Base-by-base conservation (phyloP, 192 early-diverging fungal genomes). In the Coemansia aciculifera region DNA sequence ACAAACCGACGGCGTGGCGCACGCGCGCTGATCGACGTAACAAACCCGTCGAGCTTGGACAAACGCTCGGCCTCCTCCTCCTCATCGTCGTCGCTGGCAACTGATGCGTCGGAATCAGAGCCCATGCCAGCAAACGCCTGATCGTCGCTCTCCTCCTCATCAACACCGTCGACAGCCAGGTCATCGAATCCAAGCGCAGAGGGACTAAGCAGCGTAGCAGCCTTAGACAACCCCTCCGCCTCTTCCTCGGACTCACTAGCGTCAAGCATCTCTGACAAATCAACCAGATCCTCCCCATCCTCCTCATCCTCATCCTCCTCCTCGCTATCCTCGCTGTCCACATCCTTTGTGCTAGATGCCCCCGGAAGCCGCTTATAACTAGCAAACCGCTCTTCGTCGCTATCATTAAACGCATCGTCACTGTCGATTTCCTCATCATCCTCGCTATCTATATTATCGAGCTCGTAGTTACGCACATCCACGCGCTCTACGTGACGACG, bases 351-450 rank as follows among this genome's bases (percentile, higher is more conserved):
- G 44, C 56, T 59, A 23, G 46, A 27, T 27, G 23, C 9, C 31
- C 46, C 46, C 19, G 46, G 9, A 5, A 6, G 67, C 63, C 48
- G 85, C 66, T 83, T 81, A 66, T 88, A 94, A 49, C 83, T 71
- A 31, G 90, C 91, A 69, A 92, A 98, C 57, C 87, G 77, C 57
- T 95, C 91, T 56, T 95, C 93, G 64, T 96, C 94, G 48, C 83
- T 85, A 13, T 89, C 89, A 56, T 94, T 86, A 80, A 96, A 96
- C 5, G 94, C 94, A 31, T 90, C 93, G 67, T 98, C 95, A 43
- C 93, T 92, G 38, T 92, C 89, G 52, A 97, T 95, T 62, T 97
- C 95, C 69, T 98, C 95, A 69, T 98, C 95, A 72, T 98, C 94
- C 62, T 95, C 93, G 5, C 87, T 83, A 24, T 91, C 87, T 38